Conservation (phyloP, 768 basidiomycete genomes). For the Fomitopsis serialis region DNA sequence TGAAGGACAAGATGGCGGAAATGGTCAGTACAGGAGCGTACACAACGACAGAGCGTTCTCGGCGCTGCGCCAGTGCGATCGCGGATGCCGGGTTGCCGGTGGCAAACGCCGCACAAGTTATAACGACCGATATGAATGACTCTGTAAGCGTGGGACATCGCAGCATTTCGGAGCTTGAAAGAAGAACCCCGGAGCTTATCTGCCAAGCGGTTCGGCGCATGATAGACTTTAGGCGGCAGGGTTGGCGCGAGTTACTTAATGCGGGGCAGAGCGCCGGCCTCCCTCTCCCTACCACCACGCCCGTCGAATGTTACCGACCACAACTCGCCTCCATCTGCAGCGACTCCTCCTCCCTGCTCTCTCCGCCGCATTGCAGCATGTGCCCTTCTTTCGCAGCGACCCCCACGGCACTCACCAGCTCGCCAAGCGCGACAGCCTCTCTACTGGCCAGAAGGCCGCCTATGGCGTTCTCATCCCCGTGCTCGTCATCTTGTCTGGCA, state of each 20-base stretch:
- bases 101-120: too few relatives aligned
- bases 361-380: constrained; percentile 22
- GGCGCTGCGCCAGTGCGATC: too few relatives aligned
- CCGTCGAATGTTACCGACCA: constrained; percentile 25
- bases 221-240: background rate
- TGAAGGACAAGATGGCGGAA: too few relatives aligned
- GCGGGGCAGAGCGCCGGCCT: constrained; percentile 4
- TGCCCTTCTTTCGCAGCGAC: constrained; percentile 7
- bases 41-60: too few relatives aligned
- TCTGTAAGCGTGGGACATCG: too few relatives aligned
- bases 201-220: background rate
- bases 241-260: background rate
- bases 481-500: constrained; percentile 75
- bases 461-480: constrained; percentile 69
- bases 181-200: background rate
- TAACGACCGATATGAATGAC: too few relatives aligned
- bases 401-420: constrained; percentile 17
- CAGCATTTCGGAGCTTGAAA: background rate
- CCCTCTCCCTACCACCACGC: constrained; percentile 7
- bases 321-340: constrained; percentile 11
- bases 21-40: too few relatives aligned
- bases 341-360: constrained; percentile 22
- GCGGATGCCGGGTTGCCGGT: too few relatives aligned
- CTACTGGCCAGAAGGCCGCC: constrained; percentile 27
- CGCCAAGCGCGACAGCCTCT: constrained; percentile 26